These are phyloP conservation scores for Arthroderma sp. DNA, from an alignment of 2,329 filamentous ascomycete genomes.

Conservation along the genomic window DNA sequence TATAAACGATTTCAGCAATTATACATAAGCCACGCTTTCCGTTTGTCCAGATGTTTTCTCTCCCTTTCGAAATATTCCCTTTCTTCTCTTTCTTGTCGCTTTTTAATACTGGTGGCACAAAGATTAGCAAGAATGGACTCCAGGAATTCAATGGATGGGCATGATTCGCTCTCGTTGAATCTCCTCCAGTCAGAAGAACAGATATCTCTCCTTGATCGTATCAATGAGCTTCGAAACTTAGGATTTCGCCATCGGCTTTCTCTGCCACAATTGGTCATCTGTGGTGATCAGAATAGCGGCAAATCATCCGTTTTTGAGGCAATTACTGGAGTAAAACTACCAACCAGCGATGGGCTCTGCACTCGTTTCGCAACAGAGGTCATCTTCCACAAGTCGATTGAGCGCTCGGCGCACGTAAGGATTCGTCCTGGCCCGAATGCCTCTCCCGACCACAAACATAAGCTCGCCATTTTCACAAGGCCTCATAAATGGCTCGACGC, in stretches of 20 bases:
- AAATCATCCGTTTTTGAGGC: conserved; percentile 12
- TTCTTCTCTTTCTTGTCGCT: too few relatives aligned
- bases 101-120: too few relatives aligned
- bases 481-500: conserved; percentile 13
- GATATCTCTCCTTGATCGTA: conserved; percentile 9
- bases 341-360: conserved; percentile 36
- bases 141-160: neutral
- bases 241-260: conserved; percentile 10
- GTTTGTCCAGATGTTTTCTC: too few relatives aligned
- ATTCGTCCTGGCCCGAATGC: conserved; percentile 15
- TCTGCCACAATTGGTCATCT: conserved; percentile 10
- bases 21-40: too few relatives aligned
- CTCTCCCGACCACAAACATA: conserved; percentile 11
- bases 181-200: conserved; percentile 11
- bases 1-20: too few relatives aligned
- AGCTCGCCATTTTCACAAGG: conserved; percentile 12
- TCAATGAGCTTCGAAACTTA: conserved; percentile 11
- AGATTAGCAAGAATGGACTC: neutral
- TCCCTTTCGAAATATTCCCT: too few relatives aligned
- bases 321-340: conserved; percentile 10
- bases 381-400: conserved; percentile 29
- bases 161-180: conserved; percentile 5
- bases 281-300: conserved; percentile 11
- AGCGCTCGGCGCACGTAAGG: conserved; percentile 13
- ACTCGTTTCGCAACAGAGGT: conserved; percentile 50